Percentiles rank a stretch among this genome's conserved stretches.
Evolutionary conservation across 768 basidiomycete genomes (phyloP).

Genomic region (Suillus hirtellus): DNA sequence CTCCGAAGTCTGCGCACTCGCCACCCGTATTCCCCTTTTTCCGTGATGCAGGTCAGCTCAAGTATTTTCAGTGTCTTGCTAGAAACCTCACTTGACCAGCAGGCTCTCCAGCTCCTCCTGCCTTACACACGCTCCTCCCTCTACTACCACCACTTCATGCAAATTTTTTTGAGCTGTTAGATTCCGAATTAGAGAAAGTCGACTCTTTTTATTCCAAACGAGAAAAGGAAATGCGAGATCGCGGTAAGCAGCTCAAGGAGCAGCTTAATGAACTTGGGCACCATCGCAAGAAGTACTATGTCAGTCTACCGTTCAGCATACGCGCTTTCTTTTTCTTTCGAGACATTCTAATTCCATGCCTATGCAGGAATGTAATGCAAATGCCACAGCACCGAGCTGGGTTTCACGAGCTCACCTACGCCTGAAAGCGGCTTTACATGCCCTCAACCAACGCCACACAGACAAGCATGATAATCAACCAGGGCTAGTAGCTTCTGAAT

Average conservation of each 20-base stretch:
- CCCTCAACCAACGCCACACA: background rate
- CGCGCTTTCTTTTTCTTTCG: background rate
- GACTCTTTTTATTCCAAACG: conserved; percentile 78
- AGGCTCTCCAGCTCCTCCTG: conserved; percentile 27
- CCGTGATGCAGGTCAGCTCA: conserved; percentile 17
- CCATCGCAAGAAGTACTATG: conserved; percentile 62
- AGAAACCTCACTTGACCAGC: conserved; percentile 1
- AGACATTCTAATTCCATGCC: background rate
- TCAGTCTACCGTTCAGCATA: conserved; percentile 29
- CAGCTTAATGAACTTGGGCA: conserved; percentile 77
- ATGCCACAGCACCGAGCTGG: conserved; percentile 14
- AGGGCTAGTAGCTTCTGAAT: conserved; percentile 19
- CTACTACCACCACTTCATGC: conserved; percentile 59
- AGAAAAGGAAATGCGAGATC: conserved; percentile 51
- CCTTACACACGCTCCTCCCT: conserved; percentile 51
- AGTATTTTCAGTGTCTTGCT: background rate
- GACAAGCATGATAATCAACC: conserved; percentile 1
- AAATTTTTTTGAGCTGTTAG: conserved; percentile 76
- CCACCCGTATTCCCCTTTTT: conserved; percentile 12
- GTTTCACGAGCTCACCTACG: conserved; percentile 12
- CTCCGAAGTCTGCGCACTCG: conserved; percentile 10
- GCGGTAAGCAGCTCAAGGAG: conserved; percentile 49
- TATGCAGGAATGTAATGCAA: conserved; percentile 9
- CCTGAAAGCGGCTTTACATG: conserved; percentile 7
- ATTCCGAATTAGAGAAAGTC: conserved; percentile 81